phyloP scores from a whole-genome alignment of 192 early-diverging fungal species.

The Dissophora globulifera region DNA sequence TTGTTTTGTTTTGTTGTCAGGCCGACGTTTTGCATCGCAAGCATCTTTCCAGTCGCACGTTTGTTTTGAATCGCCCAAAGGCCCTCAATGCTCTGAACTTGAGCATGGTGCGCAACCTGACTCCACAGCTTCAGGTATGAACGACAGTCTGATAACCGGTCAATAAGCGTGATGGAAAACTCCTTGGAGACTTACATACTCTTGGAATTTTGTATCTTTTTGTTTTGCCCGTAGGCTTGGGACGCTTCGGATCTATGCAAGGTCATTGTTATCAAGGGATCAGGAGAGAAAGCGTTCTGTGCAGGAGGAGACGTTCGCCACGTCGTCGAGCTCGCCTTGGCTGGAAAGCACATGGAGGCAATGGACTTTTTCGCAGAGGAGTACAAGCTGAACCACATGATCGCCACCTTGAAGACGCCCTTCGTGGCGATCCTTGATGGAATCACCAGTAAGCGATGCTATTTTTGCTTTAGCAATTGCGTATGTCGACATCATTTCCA shows the following conservation, averaged over 20 bases:
- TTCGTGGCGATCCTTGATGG: constrained; percentile 90
- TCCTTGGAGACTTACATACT: too few relatives aligned
- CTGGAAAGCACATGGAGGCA: constrained; percentile 55
- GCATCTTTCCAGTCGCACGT: constrained; percentile 65
- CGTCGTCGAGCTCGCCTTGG: constrained; percentile 60
- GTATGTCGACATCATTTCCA: too few relatives aligned
- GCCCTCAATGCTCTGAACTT: constrained; percentile 88
- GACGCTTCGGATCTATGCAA: constrained; percentile 88
- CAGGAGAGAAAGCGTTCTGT: constrained; percentile 85
- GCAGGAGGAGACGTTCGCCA: constrained; percentile 85
- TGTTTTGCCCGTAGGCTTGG: constrained; percentile 82
- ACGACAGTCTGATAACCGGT: background rate
- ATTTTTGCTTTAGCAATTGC: too few relatives aligned
- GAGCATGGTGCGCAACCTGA: constrained; percentile 86
- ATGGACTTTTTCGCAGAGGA: constrained; percentile 91
- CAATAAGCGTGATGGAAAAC: too few relatives aligned
- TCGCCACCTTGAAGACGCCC: constrained; percentile 89
- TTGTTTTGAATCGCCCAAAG: constrained; percentile 83
- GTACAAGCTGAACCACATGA: constrained; percentile 92
- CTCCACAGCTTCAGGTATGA: constrained; percentile 77
- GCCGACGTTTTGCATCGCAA: constrained; percentile 64
- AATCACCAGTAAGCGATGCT: constrained; percentile 72
- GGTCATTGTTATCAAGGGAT: constrained; percentile 84
- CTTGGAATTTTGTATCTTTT: background rate
- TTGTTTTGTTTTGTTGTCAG: constrained; percentile 11